Conservation (phyloP, 345 rosid species). For the Ceriops zippeliana region DNA sequence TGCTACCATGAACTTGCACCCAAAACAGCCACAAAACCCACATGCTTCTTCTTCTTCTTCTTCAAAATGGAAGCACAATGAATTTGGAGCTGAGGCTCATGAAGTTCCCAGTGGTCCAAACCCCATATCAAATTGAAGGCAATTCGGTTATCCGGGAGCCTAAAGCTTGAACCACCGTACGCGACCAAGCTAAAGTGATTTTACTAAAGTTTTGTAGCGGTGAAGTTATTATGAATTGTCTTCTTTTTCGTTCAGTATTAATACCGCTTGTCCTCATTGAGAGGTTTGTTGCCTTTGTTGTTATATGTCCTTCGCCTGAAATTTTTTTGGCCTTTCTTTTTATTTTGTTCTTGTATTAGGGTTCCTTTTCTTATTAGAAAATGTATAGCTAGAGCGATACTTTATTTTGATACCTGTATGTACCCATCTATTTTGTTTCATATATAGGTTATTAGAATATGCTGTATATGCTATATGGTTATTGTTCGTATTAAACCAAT, state of each 20-base stretch:
- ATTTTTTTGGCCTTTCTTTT: neutral
- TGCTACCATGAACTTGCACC: slow-evolving; percentile 38
- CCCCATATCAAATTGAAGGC: slow-evolving; percentile 73
- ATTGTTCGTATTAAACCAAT: neutral
- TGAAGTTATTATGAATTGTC: slow-evolving; percentile 15
- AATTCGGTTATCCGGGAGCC: neutral
- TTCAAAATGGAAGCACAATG: slow-evolving; percentile 23
- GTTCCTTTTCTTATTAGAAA: slow-evolving; percentile 16
- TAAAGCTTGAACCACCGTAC: neutral
- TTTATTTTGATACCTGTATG: slow-evolving; percentile 16
- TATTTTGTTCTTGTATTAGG: neutral
- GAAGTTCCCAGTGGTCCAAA: slow-evolving; percentile 92
- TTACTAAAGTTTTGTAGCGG: neutral
- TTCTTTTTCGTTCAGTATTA: slow-evolving; percentile 20
- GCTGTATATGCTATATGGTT: neutral
- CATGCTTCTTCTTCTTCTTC: slow-evolving; percentile 20
- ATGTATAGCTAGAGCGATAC: slow-evolving; percentile 30
- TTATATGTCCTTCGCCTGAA: slow-evolving; percentile 3
- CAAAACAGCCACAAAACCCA: slow-evolving; percentile 22
- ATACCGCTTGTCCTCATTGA: slow-evolving; percentile 14
- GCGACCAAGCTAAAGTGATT: neutral
- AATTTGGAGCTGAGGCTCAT: slow-evolving; percentile 56
- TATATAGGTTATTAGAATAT: slow-evolving; percentile 6
- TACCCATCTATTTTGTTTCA: slow-evolving; percentile 13
- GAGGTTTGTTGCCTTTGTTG: slow-evolving; percentile 17